A percentile compares a stretch with the other conserved stretches of the same genome.
Conservation (phyloP, 2,329 filamentous ascomycete species). For the Huntiella moniliformis region DNA sequence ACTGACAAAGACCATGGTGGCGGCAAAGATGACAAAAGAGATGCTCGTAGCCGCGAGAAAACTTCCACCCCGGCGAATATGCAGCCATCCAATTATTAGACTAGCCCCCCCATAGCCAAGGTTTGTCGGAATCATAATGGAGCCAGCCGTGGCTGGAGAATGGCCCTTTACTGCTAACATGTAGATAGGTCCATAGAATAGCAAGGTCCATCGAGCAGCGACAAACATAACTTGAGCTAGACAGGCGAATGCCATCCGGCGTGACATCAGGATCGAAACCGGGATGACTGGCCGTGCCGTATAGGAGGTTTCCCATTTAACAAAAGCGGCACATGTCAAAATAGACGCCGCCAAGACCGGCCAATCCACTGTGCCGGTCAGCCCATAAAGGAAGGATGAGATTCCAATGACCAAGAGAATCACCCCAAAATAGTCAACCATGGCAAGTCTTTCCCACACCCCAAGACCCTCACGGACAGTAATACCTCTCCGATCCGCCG, state of each 20-base stretch:
- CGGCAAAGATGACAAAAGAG: conserved; percentile 41
- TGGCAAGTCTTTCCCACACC: conserved; percentile 32
- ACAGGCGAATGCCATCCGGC: conserved; percentile 54
- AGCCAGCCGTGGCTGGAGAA: conserved; percentile 49
- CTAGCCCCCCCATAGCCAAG: conserved; percentile 59
- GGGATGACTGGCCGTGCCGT: conserved; percentile 58
- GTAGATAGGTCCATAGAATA: conserved; percentile 69
- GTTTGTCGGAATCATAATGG: conserved; percentile 67
- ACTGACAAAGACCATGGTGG: conserved; percentile 38
- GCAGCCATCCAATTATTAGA: conserved; percentile 52
- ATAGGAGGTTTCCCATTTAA: conserved; percentile 43
- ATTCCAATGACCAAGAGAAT: conserved; percentile 45
- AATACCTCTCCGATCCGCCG: background rate
- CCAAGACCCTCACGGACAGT: background rate
- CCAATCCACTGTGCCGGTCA: conserved; percentile 43
- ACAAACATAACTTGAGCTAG: conserved; percentile 59
- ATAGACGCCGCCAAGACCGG: conserved; percentile 42
- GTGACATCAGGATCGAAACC: conserved; percentile 46
- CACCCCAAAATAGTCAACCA: conserved; percentile 60
- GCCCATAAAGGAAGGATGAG: conserved; percentile 51
- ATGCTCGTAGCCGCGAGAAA: conserved; percentile 50
- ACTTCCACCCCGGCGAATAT: conserved; percentile 52
- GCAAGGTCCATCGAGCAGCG: conserved; percentile 60
- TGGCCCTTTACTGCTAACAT: conserved; percentile 58
- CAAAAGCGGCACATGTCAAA: conserved; percentile 30